Evolutionary conservation across 2,329 filamentous ascomycete genomes (phyloP), one percentile per base, ranked within the genome.

Genomic region (Magnaporthiopsis rhizophila): DNA sequence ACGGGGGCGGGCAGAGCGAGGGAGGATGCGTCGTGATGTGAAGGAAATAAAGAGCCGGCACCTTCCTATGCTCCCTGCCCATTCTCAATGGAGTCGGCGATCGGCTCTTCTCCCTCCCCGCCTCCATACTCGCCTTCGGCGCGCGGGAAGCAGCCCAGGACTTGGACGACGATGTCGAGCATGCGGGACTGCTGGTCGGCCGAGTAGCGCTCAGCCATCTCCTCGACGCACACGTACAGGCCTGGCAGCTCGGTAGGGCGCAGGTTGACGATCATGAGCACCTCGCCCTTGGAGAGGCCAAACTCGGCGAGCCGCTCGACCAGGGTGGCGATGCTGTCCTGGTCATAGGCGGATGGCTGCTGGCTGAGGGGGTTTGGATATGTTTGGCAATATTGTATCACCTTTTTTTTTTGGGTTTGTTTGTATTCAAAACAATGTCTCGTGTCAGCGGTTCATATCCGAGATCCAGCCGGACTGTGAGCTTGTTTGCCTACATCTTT

Each of bases 261-360:
- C 58, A 88, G 75, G 71, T 90, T 90, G 69, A 89, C 73, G 61
- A 90, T 83, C 84, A 89, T 88, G 71, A 90, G 77, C 64, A 88
- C 76, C 74, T 90, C 88, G 64, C 85, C 85, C 77, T 90, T 90
- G 74, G 84, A 84, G 64, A 90, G 79, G 59, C 85, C 80, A 73
- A 82, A 88, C 0, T 77, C 78, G 13, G 80, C 79, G 62, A 90
- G 76, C 30, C 76, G 78, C 69, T 83, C 75, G 57, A 89, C 77
- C 57, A 90, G 81, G 30, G 72, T 74, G 8, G 76, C 70, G 67
- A 89, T 83, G 62, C 80, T 81, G 12, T 75, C 74, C n/a, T 80
- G 72, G 63, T 78, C 78, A 73, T 86, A 89, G 3, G 80, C 79
- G 63, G 78, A 68, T 24, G 83, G 82, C 66, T 79, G 79, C 69